Conservation (phyloP, 2,329 filamentous ascomycete genomes). For the Didymellaceae sp. region DNA sequence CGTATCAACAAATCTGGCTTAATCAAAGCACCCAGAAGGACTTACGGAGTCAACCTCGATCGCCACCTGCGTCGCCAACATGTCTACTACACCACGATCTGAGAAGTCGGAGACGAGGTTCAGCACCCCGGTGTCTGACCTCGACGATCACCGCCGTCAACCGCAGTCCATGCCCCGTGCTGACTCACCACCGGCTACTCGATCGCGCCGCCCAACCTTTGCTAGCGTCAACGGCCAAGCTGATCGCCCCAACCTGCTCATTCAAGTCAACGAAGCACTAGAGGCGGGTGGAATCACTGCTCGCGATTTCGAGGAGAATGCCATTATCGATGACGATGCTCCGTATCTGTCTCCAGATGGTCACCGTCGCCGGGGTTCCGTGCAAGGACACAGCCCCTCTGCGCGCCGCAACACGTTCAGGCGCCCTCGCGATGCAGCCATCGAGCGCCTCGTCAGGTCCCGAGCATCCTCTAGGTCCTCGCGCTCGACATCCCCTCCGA, state of each 20-base stretch:
- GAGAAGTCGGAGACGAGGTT: slow-evolving; percentile 70
- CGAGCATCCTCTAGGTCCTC: slow-evolving; percentile 60
- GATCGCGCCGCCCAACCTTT: slow-evolving; percentile 71
- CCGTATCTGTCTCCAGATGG: slow-evolving; percentile 49
- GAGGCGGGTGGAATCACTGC: slow-evolving; percentile 55
- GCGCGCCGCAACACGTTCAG: slow-evolving; percentile 54
- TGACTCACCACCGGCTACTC: slow-evolving; percentile 59
- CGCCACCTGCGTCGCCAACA: slow-evolving; percentile 47
- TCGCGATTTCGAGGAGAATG: slow-evolving; percentile 89
- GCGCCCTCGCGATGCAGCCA: slow-evolving; percentile 45
- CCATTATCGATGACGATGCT: slow-evolving; percentile 76
- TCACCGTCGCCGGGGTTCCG: slow-evolving; percentile 58
- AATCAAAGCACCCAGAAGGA: slow-evolving; percentile 17
- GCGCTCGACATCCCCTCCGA: slow-evolving; percentile 84
- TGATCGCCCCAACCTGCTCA: slow-evolving; percentile 53
- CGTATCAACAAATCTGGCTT: slow-evolving; percentile 34
- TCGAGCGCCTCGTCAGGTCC: slow-evolving; percentile 49
- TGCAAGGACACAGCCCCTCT: slow-evolving; percentile 41
- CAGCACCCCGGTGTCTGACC: slow-evolving; percentile 75
- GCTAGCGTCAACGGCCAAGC: slow-evolving; percentile 64
- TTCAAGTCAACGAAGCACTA: slow-evolving; percentile 55
- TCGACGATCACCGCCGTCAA: slow-evolving; percentile 86
- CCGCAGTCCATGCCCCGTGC: slow-evolving; percentile 64
- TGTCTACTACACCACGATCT: slow-evolving; percentile 68
- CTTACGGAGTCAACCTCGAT: slow-evolving; percentile 27